Base-by-base conservation (phyloP, 2,329 filamentous ascomycete species). In the Talaromyces verruculosus region DNA sequence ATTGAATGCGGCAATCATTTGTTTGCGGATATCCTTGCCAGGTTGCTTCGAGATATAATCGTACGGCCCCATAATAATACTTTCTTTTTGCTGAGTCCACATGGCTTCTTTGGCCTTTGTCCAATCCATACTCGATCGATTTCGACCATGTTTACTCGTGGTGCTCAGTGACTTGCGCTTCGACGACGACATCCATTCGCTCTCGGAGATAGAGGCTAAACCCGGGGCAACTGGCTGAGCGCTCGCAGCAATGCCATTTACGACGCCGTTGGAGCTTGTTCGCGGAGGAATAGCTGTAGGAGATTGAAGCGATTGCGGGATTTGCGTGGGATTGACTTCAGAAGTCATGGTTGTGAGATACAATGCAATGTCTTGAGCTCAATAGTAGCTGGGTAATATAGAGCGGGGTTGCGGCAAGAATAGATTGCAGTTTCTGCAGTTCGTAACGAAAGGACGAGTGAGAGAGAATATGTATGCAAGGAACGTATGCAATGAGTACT, bases 221-320 rank as follows among this genome's bases (percentile, higher is more conserved):
- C 84, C 79, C 41, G 81, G 74, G 65, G 43, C 25, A 39, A 71
- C 73, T 30, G 37, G 57, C 7, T 39, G 57, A 17, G 57, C 19
- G 19, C 70, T 70, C 41, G 70, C 63, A 72, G 72, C 72, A 63
- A 66, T 63, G 37, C 71, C 69, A 71, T 76, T 79, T 68, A 72
- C 69, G 68, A 84, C 81, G 69, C 84, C 83, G 65, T 85, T 87
- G 0, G 89, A 91, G 65, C 90, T 92, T 55, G 88, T 92, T 68
- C 91, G 86, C 2, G 89, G 88, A 22, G 91, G 90, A 64, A 93
- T 92, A 43, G 84, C 83, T 76, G 87, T 88, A 63, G 89, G 88
- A n/a, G 84, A 85, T 65, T 81, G 80, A 62, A 82, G 76, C 67
- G 77, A 75, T 22, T 49, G 65, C 1, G 49, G 25, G 13, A 22